Evolutionary conservation across 768 basidiomycete species (phyloP).

Genomic region (Pisolithus albus): DNA sequence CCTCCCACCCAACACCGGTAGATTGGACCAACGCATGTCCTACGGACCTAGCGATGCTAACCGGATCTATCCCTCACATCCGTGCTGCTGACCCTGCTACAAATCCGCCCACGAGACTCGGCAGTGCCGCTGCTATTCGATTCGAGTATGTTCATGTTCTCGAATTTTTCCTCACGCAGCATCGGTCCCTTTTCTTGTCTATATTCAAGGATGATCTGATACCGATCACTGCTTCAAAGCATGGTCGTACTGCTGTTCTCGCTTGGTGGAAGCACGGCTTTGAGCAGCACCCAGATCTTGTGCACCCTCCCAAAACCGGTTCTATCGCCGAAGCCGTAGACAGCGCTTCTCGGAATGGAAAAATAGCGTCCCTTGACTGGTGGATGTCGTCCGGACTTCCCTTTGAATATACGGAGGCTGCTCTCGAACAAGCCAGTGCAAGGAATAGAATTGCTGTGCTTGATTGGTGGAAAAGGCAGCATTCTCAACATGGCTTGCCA

Average conservation of each 20-base stretch:
- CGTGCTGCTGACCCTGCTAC: conserved; percentile 49
- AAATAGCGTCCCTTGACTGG: conserved; percentile 73
- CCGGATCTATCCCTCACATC: conserved; percentile 53
- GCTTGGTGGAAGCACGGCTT: conserved; percentile 75
- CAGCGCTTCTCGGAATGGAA: conserved; percentile 71
- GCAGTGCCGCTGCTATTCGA: conserved; percentile 59
- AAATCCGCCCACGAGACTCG: conserved; percentile 61
- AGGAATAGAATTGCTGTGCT: conserved; percentile 72
- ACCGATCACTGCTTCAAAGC: conserved; percentile 68
- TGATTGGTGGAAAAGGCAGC: conserved; percentile 76
- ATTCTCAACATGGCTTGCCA: conserved; percentile 41
- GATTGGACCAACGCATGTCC: conserved; percentile 68
- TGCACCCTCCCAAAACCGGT: conserved; percentile 47
- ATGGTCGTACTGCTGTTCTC: conserved; percentile 66
- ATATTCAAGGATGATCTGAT: conserved; percentile 64
- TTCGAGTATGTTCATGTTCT: conserved; percentile 75
- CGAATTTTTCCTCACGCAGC: conserved; percentile 61
- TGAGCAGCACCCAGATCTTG: conserved; percentile 52
- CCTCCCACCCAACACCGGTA: conserved; percentile 54
- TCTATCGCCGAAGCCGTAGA: conserved; percentile 69
- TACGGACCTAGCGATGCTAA: conserved; percentile 68
- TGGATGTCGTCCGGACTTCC: conserved; percentile 62
- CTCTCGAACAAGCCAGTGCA: conserved; percentile 72
- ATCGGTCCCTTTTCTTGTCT: conserved; percentile 56
- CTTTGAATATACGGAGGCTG: conserved; percentile 72